phyloP scores from a whole-genome alignment of 192 early-diverging fungal genomes.

The Jimgerdemannia lactiflua region DNA sequence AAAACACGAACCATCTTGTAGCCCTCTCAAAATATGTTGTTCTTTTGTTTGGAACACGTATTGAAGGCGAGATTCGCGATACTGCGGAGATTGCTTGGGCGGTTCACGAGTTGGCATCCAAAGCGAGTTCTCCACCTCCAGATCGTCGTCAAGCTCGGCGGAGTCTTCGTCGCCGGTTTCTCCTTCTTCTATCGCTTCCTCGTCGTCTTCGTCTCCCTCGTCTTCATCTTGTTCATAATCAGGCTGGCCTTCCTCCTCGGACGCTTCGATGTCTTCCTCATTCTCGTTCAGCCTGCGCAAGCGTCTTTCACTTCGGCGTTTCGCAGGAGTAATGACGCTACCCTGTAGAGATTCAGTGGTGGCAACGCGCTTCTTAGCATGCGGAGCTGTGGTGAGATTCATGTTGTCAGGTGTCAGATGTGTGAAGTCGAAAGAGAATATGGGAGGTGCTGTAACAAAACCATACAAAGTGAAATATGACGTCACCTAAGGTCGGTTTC shows the following conservation, averaged over 20 bases:
- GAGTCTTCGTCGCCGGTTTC: constrained; percentile 23
- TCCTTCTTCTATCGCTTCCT: constrained; percentile 23
- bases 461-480: too few relatives aligned
- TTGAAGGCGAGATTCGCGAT: constrained; percentile 13
- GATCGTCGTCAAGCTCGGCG: constrained; percentile 7
- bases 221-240: constrained; percentile 19
- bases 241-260: constrained; percentile 21
- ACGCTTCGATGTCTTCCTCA: constrained; percentile 12
- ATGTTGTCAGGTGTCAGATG: too few relatives aligned
- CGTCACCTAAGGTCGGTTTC: too few relatives aligned
- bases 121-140: constrained; percentile 16
- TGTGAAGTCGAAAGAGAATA: too few relatives aligned
- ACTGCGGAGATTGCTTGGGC: constrained; percentile 16
- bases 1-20: background rate
- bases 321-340: background rate
- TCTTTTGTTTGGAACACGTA: constrained; percentile 11
- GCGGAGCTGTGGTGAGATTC: background rate
- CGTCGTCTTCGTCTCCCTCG: constrained; percentile 27
- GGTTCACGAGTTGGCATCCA: constrained; percentile 9
- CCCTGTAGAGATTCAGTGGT: background rate
- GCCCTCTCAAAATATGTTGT: constrained; percentile 11
- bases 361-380: background rate
- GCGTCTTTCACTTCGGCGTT: background rate
- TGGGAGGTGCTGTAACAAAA: too few relatives aligned
- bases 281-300: background rate